These are phyloP conservation scores for Lipomyces yamadae DNA, from an alignment of 805 yeast species.

Conservation along the genomic window DNA sequence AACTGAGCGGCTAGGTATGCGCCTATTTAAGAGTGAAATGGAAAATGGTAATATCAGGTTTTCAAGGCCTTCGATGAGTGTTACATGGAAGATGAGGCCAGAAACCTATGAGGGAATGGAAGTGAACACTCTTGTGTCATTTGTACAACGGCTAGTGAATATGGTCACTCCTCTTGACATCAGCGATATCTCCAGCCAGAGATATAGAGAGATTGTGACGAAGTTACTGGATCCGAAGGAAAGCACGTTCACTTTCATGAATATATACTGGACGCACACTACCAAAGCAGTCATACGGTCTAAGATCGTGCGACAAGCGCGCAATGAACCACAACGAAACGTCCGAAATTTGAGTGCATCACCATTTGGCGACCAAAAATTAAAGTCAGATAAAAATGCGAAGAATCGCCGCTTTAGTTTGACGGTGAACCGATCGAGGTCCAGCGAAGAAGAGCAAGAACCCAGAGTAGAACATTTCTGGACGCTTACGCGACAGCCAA, in stretches of 20 bases:
- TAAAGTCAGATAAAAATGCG: background rate
- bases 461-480: background rate
- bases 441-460: background rate
- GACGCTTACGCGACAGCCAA: conserved; percentile 2
- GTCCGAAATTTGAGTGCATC: background rate
- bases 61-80: background rate
- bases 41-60: background rate
- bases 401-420: background rate
- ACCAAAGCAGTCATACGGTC: background rate
- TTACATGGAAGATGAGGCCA: conserved; percentile 3
- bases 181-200: background rate
- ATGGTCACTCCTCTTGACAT: conserved; percentile 2
- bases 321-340: background rate
- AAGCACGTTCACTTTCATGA: conserved; percentile 6
- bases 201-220: conserved; percentile 1
- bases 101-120: background rate
- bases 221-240: background rate
- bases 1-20: background rate
- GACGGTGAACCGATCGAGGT: background rate
- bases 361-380: background rate
- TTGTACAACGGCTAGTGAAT: conserved; percentile 4
- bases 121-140: background rate
- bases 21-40: background rate
- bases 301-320: background rate
- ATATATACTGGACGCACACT: conserved; percentile 1